Evolutionary conservation across 2,329 filamentous ascomycete genomes (phyloP), one percentile per base, ranked within the genome.

Genomic region (Colletotrichum sp.): DNA sequence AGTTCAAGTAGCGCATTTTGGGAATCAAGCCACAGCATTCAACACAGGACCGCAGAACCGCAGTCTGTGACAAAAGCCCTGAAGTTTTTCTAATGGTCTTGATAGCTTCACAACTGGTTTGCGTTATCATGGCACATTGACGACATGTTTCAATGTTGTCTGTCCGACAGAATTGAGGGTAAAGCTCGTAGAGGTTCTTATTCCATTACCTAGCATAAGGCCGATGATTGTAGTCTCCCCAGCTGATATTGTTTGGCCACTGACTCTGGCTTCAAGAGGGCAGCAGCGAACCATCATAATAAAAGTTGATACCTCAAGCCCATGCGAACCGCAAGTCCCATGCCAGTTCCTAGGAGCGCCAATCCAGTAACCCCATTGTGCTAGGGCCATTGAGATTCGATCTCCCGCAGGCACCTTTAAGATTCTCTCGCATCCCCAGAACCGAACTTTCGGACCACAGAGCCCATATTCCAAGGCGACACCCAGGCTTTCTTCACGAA

Each of bases 321-420:
- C 63, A 72, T 62, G 55, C 55, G 63, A n/a, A 68, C 69, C 34
- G 62, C 55, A 68, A 72, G 30, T 72, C 63, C 73, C 73, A 26
- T 75, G 73, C 73, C 69, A 68, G 36, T 72, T 68, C 44, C n/a
- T 65, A 32, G 55, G 24, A 34, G 26, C 62, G 30, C 63, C 62
- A 59, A 21, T 49, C 26, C 34, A 52, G 62, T 9, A n/a, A 21
- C 8, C 15, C 59, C 21, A 12, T 32, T 32, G 9, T 30, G 62
- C 64, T 57, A 21, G 39, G 39, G 6, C 39, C 39, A 49, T 49
- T 49, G 32, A 34, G n/a, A 28, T n/a, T 28, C 13, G n/a, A 63
- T 68, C 63, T 72, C 73, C 73, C 73, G 69, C 73, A 68, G 39
- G 63, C 73, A 75, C 55, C 69, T 68, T 75, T 68, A 64, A 62